These are phyloP conservation scores for Rhodomyrtus tomentosa DNA, from an alignment of 345 rosid species.

Conservation along the genomic window DNA sequence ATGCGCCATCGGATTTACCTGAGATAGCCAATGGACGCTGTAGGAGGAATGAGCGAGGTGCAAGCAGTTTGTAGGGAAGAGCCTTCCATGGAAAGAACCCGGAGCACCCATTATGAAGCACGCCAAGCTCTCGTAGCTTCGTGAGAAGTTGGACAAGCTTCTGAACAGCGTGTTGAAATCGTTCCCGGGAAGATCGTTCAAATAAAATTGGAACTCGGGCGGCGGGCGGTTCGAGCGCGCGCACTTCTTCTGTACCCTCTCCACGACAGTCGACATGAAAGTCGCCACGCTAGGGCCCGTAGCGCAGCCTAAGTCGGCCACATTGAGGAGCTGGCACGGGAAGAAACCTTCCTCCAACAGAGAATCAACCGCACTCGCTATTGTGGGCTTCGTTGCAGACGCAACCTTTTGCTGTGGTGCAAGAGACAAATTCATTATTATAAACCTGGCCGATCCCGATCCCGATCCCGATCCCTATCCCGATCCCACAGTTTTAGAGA, in stretches of 20 bases:
- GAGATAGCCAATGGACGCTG: conserved; percentile 17
- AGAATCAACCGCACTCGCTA: not conserved
- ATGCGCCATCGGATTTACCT: not conserved
- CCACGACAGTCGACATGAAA: not conserved
- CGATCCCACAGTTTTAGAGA: not conserved
- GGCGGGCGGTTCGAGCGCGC: not conserved
- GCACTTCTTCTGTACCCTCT: not conserved
- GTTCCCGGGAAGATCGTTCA: conserved; percentile 14
- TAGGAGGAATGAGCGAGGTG: conserved; percentile 11
- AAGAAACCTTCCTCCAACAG: not conserved
- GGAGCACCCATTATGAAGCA: conserved; percentile 11
- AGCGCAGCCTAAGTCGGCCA: conserved; percentile 17
- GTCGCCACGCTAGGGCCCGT: not conserved
- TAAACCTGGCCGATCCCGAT: not conserved
- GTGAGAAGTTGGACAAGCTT: not conserved
- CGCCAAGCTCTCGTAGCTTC: not conserved
- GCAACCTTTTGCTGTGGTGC: not conserved
- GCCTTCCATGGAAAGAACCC: conserved; percentile 13
- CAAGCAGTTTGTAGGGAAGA: conserved; percentile 2
- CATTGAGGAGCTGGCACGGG: not conserved
- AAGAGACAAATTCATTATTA: not conserved
- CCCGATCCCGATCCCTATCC: not conserved
- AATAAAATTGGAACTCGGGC: conserved; percentile 5
- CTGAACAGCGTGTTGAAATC: conserved; percentile 19
- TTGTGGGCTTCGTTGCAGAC: not conserved